These are phyloP conservation scores for Skeletonema tropicum DNA, from an alignment of 108 stramenopile genomes.

Conservation along the genomic window DNA sequence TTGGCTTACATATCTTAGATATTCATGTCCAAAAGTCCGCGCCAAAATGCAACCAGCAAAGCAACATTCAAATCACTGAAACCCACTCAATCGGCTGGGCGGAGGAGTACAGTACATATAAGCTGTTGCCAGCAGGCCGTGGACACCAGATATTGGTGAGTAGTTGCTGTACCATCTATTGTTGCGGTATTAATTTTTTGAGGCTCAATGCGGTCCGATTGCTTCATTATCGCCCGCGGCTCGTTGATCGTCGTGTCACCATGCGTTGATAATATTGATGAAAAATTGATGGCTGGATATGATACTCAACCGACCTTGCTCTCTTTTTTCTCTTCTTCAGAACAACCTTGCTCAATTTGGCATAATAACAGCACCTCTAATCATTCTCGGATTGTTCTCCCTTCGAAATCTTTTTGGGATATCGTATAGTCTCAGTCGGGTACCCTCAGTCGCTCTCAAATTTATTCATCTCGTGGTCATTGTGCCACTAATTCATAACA, in stretches of 20 bases:
- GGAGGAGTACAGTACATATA: too few species aligned
- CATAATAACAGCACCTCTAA: not conserved
- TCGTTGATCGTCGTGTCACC: not conserved
- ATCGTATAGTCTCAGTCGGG: not conserved
- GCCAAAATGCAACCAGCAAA: too few species aligned
- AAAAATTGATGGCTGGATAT: not conserved
- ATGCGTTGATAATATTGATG: not conserved
- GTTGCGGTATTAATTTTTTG: not conserved
- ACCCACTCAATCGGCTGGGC: too few species aligned
- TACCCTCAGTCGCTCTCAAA: not conserved
- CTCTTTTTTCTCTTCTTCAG: not conserved
- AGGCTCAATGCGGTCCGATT: too few species aligned
- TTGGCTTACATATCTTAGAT: too few species aligned
- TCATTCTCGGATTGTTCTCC: not conserved
- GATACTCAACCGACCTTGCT: not conserved
- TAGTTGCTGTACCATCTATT: not conserved
- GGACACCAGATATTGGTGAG: not conserved
- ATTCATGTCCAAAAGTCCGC: too few species aligned
- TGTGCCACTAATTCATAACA: not conserved
- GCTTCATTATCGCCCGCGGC: not conserved
- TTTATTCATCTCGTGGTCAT: conserved; percentile 6
- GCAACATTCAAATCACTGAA: too few species aligned
- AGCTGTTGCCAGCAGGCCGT: too few species aligned
- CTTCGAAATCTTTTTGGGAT: not conserved
- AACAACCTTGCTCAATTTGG: not conserved